These are phyloP conservation scores for Lathyrus aphaca DNA, from an alignment of 306 rosid genomes.

Conservation along the genomic window DNA sequence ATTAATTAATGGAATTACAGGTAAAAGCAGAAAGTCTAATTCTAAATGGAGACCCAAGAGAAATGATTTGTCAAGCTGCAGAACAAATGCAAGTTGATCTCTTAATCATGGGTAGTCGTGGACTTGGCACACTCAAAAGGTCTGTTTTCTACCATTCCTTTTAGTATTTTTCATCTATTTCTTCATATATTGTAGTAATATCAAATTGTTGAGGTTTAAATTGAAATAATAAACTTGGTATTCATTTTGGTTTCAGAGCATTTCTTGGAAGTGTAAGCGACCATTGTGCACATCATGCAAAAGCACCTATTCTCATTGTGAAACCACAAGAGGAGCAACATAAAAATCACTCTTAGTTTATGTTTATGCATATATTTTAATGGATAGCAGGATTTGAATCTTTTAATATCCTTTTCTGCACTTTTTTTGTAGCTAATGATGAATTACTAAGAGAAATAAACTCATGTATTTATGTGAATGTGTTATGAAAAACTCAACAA, in stretches of 20 bases:
- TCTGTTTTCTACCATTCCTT: background rate
- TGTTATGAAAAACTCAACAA: too few relatives aligned
- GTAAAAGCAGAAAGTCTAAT: constrained; percentile 61
- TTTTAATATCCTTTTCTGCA: too few relatives aligned
- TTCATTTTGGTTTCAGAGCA: constrained; percentile 46
- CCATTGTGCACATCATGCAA: constrained; percentile 70
- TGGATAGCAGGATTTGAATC: too few relatives aligned
- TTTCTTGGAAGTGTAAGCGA: constrained; percentile 80
- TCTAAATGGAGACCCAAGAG: constrained; percentile 70
- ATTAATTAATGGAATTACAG: constrained; percentile 39
- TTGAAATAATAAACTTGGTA: background rate
- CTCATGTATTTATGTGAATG: background rate
- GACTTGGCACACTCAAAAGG: constrained; percentile 75
- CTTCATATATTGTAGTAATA: too few relatives aligned
- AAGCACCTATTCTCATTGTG: constrained; percentile 59
- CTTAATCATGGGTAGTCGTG: constrained; percentile 72
- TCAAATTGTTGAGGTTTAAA: too few relatives aligned
- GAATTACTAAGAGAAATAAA: background rate
- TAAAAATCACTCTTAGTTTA: constrained; percentile 20
- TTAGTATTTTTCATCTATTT: too few relatives aligned
- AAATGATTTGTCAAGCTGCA: constrained; percentile 68
- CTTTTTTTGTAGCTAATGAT: background rate
- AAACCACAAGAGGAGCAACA: constrained; percentile 54
- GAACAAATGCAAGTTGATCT: constrained; percentile 70
- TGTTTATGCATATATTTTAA: background rate